A percentile compares a stretch with the other conserved stretches of the same genome.
phyloP scores from a whole-genome alignment of 768 basidiomycete genomes.

The Termitomyces titanicus region DNA sequence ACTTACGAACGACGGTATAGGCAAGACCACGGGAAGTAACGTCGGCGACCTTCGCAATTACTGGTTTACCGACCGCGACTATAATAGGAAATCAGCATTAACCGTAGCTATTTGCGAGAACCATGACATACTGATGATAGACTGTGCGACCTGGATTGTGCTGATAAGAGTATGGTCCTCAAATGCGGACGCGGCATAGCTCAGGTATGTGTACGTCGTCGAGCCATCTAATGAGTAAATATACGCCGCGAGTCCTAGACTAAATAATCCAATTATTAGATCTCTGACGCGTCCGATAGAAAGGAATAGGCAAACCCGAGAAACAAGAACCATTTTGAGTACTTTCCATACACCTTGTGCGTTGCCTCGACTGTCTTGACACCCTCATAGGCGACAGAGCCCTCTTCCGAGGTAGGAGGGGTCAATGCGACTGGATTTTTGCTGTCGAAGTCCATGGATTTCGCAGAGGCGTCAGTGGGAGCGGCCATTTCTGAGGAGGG shows the following conservation, averaged over 20 bases:
- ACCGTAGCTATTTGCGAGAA: not conserved
- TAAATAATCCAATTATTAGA: conserved; percentile 32
- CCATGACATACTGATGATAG: conserved; percentile 46
- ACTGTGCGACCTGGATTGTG: conserved; percentile 51
- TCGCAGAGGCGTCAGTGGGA: not conserved
- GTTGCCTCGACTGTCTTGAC: conserved; percentile 49
- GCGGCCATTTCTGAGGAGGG: conserved; percentile 8
- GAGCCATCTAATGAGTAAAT: conserved; percentile 73
- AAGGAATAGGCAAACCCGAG: conserved; percentile 36
- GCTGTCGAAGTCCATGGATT: not conserved
- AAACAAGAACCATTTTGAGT: conserved; percentile 58
- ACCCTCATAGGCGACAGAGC: conserved; percentile 31
- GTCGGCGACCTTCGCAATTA: conserved; percentile 73
- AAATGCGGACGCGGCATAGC: conserved; percentile 52
- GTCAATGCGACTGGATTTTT: not conserved
- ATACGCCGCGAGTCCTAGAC: conserved; percentile 66
- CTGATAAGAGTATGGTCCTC: conserved; percentile 51
- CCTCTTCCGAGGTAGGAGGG: conserved; percentile 5
- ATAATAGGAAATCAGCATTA: not conserved
- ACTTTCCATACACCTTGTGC: conserved; percentile 47
- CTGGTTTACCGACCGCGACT: conserved; percentile 55
- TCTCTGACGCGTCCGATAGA: not conserved
- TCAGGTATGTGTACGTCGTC: conserved; percentile 65
- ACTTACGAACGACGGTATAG: conserved; percentile 54
- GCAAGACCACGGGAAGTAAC: conserved; percentile 64